Percentiles rank a stretch among this genome's conserved stretches.
Conservation (phyloP, 805 yeast genomes). For the Ogataea trehaloabstinens region DNA sequence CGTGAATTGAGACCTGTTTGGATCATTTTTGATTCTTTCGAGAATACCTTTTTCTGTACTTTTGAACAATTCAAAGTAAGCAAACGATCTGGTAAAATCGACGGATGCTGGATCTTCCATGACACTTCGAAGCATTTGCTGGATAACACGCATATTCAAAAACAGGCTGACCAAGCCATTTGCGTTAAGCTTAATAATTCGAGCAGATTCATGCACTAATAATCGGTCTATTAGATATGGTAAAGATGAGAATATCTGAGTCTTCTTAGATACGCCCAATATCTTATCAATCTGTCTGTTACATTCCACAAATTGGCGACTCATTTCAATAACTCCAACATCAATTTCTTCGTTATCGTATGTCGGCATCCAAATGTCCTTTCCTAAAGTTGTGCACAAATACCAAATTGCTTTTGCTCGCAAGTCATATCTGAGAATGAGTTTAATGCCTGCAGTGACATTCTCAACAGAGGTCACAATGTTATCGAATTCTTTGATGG, state of each 20-base stretch:
- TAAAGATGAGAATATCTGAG: constrained; percentile 45
- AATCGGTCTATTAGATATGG: constrained; percentile 50
- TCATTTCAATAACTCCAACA: constrained; percentile 48
- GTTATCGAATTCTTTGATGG: constrained; percentile 36
- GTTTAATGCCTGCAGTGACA: constrained; percentile 38
- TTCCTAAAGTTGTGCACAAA: constrained; percentile 46
- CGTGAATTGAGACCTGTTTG: constrained; percentile 26
- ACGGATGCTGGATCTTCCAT: constrained; percentile 50
- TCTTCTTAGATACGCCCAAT: constrained; percentile 28
- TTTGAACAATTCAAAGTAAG: constrained; percentile 57
- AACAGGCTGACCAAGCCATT: constrained; percentile 60
- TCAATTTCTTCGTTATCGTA: constrained; percentile 62
- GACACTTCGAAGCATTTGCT: constrained; percentile 65
- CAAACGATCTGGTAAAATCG: constrained; percentile 50
- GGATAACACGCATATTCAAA: constrained; percentile 61
- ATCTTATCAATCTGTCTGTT: constrained; percentile 40
- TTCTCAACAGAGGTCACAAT: constrained; percentile 34
- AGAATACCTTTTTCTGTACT: constrained; percentile 45
- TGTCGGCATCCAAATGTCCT: constrained; percentile 49
- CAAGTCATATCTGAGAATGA: constrained; percentile 57
- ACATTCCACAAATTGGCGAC: constrained; percentile 44
- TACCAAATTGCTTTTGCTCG: constrained; percentile 52
- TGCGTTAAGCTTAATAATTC: constrained; percentile 49
- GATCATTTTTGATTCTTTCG: constrained; percentile 35
- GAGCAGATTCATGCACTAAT: constrained; percentile 50